These are phyloP conservation scores for Puccinia polysora DNA, from an alignment of 1,284 basidiomycete species.

Conservation along the genomic window DNA sequence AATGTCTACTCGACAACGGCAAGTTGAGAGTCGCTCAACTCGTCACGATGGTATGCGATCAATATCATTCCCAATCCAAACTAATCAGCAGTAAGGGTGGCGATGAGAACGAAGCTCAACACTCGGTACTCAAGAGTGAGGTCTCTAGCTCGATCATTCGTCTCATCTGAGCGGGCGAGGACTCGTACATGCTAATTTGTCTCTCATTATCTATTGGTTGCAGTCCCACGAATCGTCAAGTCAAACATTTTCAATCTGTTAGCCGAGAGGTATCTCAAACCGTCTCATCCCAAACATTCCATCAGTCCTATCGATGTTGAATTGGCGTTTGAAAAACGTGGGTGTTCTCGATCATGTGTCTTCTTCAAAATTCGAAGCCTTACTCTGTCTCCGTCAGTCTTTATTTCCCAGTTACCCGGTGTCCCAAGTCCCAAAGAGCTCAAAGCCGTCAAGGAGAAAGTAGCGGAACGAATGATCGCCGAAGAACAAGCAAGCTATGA, in stretches of 20 bases:
- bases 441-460: slow-evolving; percentile 10
- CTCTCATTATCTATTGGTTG: no score
- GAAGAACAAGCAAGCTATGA: slow-evolving; percentile 8
- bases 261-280: slow-evolving; percentile 29
- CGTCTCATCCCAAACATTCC: slow-evolving; percentile 24
- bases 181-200: no score
- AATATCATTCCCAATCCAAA: slow-evolving; percentile 16
- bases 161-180: no score
- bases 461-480: not conserved
- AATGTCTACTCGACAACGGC: slow-evolving; percentile 28
- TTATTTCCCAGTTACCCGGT: slow-evolving; percentile 20
- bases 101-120: slow-evolving; percentile 5
- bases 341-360: not conserved
- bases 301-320: slow-evolving; percentile 13
- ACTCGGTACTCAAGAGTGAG: slow-evolving; percentile 17
- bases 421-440: slow-evolving; percentile 33
- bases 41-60: slow-evolving; percentile 21
- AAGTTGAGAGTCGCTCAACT: slow-evolving; percentile 27
- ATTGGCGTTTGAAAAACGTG: slow-evolving; percentile 39
- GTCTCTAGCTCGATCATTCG: not conserved
- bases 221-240: slow-evolving; percentile 27
- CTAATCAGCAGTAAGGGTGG: no score
- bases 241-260: slow-evolving; percentile 34
- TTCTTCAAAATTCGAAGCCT: not conserved
- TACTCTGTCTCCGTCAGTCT: not conserved